phyloP scores from a whole-genome alignment of 192 early-diverging fungal species.

The Mortierella hygrophila region DNA sequence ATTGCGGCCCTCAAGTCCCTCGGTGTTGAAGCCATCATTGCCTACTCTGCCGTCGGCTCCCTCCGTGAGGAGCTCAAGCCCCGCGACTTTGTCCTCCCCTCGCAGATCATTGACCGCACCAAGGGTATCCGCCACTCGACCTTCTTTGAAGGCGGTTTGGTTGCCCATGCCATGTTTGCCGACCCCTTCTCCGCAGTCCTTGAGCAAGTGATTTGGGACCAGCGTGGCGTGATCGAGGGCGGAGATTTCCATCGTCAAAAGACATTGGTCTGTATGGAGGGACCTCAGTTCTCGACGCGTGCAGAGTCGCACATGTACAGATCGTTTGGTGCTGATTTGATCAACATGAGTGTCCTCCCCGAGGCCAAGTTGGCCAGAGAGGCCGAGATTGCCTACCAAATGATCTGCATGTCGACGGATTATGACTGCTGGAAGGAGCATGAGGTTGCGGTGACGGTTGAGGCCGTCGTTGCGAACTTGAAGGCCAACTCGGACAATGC shows the following conservation, averaged over 20 bases:
- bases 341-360: slow-evolving; percentile 98
- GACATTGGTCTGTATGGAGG: slow-evolving; percentile 98
- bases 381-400: slow-evolving; percentile 98
- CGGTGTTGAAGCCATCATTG: slow-evolving; percentile 93
- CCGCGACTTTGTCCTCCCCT: slow-evolving; percentile 94
- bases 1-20: slow-evolving; percentile 97
- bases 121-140: slow-evolving; percentile 95
- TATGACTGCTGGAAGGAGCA: slow-evolving; percentile 92
- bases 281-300: slow-evolving; percentile 96
- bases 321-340: slow-evolving; percentile 90
- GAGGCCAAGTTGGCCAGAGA: slow-evolving; percentile 98
- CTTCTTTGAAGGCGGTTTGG: slow-evolving; percentile 93
- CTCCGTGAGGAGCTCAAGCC: slow-evolving; percentile 94
- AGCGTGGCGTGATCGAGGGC: slow-evolving; percentile 56
- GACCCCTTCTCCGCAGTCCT: slow-evolving; percentile 91
- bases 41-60: slow-evolving; percentile 97
- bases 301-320: slow-evolving; percentile 98
- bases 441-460: slow-evolving; percentile 88
- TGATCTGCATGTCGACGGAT: slow-evolving; percentile 99
- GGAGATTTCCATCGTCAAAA: slow-evolving; percentile 84
- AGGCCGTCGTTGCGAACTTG: slow-evolving; percentile 90
- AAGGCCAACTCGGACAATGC: slow-evolving; percentile 88
- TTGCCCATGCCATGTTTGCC: slow-evolving; percentile 93
- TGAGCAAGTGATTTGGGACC: slow-evolving; percentile 77
- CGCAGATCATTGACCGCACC: slow-evolving; percentile 97